A percentile compares a stretch with the other conserved stretches of the same genome.
phyloP scores from a whole-genome alignment of 1,284 basidiomycete species.

The Cryptococcus hybrid region DNA sequence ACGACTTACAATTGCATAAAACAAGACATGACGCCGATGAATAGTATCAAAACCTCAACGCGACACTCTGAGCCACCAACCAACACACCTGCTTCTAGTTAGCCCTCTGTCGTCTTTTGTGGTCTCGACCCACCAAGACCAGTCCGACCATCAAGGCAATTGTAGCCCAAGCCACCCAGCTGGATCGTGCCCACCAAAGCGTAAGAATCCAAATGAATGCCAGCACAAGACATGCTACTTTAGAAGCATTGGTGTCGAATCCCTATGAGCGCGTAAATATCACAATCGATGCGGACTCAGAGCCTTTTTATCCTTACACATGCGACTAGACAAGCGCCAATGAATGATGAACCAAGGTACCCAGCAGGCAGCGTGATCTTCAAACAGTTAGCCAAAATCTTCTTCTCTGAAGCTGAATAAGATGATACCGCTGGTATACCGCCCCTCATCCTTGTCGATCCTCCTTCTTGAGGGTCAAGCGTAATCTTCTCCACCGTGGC shows the following conservation, averaged over 20 bases:
- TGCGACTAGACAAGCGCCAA: constrained; percentile 83
- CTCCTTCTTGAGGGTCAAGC: constrained; percentile 73
- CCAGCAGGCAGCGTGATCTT: constrained; percentile 65
- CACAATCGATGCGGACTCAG: background rate
- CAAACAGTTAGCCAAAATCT: constrained; percentile 1
- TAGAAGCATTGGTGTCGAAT: constrained; percentile 91
- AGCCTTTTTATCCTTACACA: constrained; percentile 55
- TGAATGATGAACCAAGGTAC: constrained; percentile 87
- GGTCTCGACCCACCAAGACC: constrained; percentile 31
- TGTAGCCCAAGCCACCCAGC: constrained; percentile 59
- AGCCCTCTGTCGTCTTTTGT: background rate
- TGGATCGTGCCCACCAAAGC: constrained; percentile 78
- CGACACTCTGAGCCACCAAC: constrained; percentile 71
- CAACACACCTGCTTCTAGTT: constrained; percentile 60
- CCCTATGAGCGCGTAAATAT: constrained; percentile 35
- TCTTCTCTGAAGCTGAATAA: background rate
- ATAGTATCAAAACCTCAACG: constrained; percentile 67
- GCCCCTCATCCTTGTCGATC: constrained; percentile 88
- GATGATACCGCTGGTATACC: constrained; percentile 78
- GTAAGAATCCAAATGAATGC: constrained; percentile 88
- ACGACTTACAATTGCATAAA: constrained; percentile 59
- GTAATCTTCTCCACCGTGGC: constrained; percentile 80
- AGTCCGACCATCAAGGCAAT: constrained; percentile 44
- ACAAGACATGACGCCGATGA: constrained; percentile 93
- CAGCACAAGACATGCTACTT: constrained; percentile 78